Base-by-base conservation (phyloP, 768 basidiomycete genomes). In the Russula sp. region DNA sequence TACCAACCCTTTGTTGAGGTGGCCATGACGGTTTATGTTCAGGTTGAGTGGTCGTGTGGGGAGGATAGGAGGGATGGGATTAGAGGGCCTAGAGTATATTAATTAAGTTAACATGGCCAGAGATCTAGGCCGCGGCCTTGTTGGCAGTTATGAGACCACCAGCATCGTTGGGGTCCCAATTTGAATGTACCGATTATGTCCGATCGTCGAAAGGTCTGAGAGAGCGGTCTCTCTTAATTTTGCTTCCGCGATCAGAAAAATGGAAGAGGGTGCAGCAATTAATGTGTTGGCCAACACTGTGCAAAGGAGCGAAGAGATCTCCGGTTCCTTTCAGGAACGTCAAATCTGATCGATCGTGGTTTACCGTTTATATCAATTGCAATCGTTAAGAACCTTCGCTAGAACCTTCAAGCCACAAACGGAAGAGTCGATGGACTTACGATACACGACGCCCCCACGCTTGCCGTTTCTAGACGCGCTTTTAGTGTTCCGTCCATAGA, bases 1-100 rank as follows among this genome's bases (percentile, higher is more conserved):
- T 57, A 67, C 67, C 67, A 67, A 46, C 24, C 59, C 32, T 53
- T 67, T 51, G 44, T 57, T 34, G 59, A 61, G 38, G 53, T 24
- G 28, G 59, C 59, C 64, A 65, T 65, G 54, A 38, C 5, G 1
- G 63, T 26, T 22, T 22, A 36, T 46, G 38, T 20, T 34, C 40
- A 59, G 40, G 26, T 16, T 38, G 48, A 3, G 64, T 59, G 36
- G 63, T 64, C 36, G 52, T 64, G 46, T 54, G 44, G 32, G 20
- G 18, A 26, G 52, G n/a, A 22, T 28, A 8, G 62, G 20, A 18
- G 36, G 9, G 24, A 14, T 30, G 34, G 34, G 34, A 34, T 18
- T 32, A 30, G 28, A 9, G 24, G 49, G 57, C 11, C 56, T 34
- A 46, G 30, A 34, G 36, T 38, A 28, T 18, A 24, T 40, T 18